Percentiles rank a stretch among this genome's conserved stretches.
These are phyloP conservation scores for Dalbergia cultrata DNA, from an alignment of 306 rosid species.

Conservation along the genomic window DNA sequence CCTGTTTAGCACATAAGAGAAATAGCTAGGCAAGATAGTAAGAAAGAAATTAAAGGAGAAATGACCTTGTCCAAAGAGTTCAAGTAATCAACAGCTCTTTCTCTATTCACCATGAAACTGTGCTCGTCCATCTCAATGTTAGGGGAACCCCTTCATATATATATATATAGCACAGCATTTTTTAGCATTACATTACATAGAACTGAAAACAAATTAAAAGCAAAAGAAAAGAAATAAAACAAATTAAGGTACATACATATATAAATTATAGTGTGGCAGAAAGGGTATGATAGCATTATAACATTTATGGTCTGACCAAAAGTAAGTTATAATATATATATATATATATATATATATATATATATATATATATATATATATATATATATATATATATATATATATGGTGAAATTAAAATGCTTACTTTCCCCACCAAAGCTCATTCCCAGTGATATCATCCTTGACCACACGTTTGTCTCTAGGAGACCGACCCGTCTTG, in stretches of 20 bases:
- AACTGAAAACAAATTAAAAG: background rate
- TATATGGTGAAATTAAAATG: background rate
- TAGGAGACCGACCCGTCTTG: constrained; percentile 89
- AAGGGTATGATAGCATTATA: background rate
- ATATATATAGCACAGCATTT: background rate
- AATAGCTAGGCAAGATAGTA: background rate
- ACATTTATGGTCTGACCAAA: background rate
- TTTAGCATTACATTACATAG: background rate
- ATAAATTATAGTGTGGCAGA: too few species aligned
- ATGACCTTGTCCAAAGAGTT: constrained; percentile 88
- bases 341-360: too few species aligned
- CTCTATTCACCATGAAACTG: constrained; percentile 88
- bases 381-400: too few species aligned
- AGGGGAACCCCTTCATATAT: constrained; percentile 78
- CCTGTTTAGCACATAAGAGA: background rate
- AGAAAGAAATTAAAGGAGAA: background rate
- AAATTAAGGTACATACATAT: background rate
- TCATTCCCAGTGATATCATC: constrained; percentile 69
- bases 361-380: too few species aligned
- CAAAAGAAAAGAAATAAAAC: background rate
- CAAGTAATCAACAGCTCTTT: constrained; percentile 93
- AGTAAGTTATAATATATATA: too few species aligned
- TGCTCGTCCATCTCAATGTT: constrained; percentile 96
- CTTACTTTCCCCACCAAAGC: constrained; percentile 99
- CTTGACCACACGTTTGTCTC: constrained; percentile 85